Conservation (phyloP, 2,329 filamentous ascomycete genomes). For the Byssoonygena ceratinophila region DNA sequence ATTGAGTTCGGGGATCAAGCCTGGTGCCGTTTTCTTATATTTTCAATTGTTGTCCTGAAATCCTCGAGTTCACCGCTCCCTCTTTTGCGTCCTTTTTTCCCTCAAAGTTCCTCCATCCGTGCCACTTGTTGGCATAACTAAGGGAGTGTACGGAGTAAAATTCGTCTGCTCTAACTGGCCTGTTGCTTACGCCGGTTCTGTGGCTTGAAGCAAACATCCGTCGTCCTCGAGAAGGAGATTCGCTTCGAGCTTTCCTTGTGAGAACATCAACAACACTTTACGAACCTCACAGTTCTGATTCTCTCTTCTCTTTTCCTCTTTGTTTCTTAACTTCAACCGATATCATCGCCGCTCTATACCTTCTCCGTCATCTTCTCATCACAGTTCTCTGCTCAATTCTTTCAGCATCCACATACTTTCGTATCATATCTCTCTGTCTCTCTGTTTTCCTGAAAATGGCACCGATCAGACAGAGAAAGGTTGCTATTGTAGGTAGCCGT, state of each 20-base stretch:
- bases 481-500: constrained; percentile 89
- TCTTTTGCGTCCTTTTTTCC: constrained; percentile 1
- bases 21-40: constrained; percentile 3
- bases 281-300: not conserved
- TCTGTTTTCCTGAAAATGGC: constrained; percentile 44
- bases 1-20: constrained; percentile 10
- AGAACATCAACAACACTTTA: constrained; percentile 3
- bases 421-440: not conserved
- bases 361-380: not conserved
- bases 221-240: not conserved
- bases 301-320: not conserved
- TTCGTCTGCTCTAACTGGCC: no score
- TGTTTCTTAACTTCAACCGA: not conserved
- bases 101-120: not conserved
- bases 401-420: not conserved
- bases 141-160: no score
- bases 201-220: not conserved
- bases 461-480: constrained; percentile 78
- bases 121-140: not conserved
- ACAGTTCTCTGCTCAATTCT: not conserved
- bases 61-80: constrained; percentile 8
- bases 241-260: constrained; percentile 6
- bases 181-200: not conserved
- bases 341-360: not conserved
- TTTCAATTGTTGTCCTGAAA: constrained; percentile 1